Evolutionary conservation across 2,329 filamentous ascomycete genomes (phyloP).

Genomic region (Pseudopyrenochaeta lycopersici): DNA sequence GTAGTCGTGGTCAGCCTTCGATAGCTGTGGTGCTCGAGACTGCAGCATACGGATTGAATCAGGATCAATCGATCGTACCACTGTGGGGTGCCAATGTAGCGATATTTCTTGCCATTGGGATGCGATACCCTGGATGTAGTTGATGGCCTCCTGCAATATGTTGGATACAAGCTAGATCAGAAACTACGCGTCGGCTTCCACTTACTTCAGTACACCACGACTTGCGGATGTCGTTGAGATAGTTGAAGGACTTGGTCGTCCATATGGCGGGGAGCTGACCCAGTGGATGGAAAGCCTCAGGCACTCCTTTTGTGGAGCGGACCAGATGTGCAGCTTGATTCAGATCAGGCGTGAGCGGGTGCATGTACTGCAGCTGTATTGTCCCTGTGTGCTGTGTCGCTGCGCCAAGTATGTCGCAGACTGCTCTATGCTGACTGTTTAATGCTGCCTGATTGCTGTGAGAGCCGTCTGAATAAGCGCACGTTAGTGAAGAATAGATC

Average conservation of each 20-base stretch:
- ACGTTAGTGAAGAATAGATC: not conserved
- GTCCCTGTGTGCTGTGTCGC: not conserved
- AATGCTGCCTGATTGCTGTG: not conserved
- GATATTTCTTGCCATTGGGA: conserved; percentile 2
- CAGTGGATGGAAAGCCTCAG: not conserved
- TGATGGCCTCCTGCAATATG: not conserved
- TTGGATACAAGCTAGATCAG: not conserved
- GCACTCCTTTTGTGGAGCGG: not conserved
- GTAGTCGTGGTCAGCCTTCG: not conserved
- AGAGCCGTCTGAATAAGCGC: not conserved
- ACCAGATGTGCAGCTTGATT: not conserved
- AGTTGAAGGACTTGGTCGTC: conserved; percentile 3
- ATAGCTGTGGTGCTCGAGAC: conserved; percentile 2
- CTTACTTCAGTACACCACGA: conserved; percentile 4
- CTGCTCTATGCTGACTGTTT: not conserved
- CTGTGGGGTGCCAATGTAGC: not conserved
- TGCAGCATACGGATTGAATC: not conserved
- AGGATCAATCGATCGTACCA: not conserved
- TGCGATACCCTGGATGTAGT: conserved; percentile 3
- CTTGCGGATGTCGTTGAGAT: conserved; percentile 4
- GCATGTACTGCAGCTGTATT: not conserved
- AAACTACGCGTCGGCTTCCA: not conserved
- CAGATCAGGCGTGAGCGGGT: not conserved
- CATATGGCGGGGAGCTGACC: conserved; percentile 1
- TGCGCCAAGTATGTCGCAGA: not conserved